Percentiles rank a stretch among this genome's conserved stretches.
phyloP scores from a whole-genome alignment of 257 asterid species.

The Fraxinus cuspidata region DNA sequence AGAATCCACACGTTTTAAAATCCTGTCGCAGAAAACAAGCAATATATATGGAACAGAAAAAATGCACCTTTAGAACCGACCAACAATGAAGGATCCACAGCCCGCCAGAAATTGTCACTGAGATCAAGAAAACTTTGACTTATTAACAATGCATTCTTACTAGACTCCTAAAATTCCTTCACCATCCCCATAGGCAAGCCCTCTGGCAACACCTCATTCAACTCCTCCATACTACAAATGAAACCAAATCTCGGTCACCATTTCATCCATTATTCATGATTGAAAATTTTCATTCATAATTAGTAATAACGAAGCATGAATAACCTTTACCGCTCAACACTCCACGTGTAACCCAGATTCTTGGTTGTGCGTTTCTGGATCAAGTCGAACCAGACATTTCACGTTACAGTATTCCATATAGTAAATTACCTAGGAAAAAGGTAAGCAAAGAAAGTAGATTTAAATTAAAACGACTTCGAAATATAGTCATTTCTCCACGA shows the following conservation, averaged over 20 bases:
- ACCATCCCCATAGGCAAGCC: conserved; percentile 85
- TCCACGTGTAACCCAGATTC: neutral
- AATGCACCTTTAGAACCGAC: conserved; percentile 55
- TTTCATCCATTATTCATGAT: conserved; percentile 20
- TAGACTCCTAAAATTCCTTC: conserved; percentile 90
- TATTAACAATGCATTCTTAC: conserved; percentile 75
- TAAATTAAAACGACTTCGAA: neutral
- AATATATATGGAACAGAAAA: conserved; percentile 4
- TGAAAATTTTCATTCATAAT: neutral
- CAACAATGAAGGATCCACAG: conserved; percentile 61
- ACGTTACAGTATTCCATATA: neutral
- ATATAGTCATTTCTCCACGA: neutral
- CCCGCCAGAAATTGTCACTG: conserved; percentile 78
- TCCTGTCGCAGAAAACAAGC: conserved; percentile 13
- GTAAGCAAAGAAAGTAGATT: neutral
- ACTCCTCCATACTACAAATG: conserved; percentile 63
- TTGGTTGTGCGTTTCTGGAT: neutral
- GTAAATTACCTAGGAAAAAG: neutral
- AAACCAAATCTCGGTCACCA: conserved; percentile 14
- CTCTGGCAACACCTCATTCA: conserved; percentile 67
- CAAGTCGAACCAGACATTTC: conserved; percentile 4
- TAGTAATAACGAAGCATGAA: neutral
- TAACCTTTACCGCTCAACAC: conserved; percentile 9
- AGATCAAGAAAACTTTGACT: conserved; percentile 85
- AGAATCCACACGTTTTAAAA: neutral